A percentile compares a stretch with the other conserved stretches of the same genome.
Conservation (phyloP, 768 basidiomycete genomes). For the Ramaria sp. region DNA sequence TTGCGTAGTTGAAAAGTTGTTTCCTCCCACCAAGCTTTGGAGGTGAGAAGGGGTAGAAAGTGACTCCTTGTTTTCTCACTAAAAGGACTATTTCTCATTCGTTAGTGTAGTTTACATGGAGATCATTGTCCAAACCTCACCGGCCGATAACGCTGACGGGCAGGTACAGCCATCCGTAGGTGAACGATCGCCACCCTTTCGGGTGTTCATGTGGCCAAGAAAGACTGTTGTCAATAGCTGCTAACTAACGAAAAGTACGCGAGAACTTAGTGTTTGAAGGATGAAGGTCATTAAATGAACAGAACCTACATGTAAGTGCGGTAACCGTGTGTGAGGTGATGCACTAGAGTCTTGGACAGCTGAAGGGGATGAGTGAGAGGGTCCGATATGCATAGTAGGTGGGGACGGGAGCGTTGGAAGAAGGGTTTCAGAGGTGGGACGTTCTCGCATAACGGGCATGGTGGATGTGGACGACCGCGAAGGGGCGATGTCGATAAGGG, state of each 20-base stretch:
- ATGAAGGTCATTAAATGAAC: not conserved
- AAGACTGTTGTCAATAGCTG: constrained; percentile 88
- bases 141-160: constrained; percentile 78
- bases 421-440: constrained; percentile 19
- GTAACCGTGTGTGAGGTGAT: constrained; percentile 30
- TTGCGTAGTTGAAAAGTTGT: constrained; percentile 70
- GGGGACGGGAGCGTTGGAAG: not conserved
- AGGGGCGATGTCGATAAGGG: constrained; percentile 70
- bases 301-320: constrained; percentile 53
- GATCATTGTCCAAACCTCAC: constrained; percentile 9
- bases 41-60: constrained; percentile 73
- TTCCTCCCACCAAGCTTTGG: constrained; percentile 85
- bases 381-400: constrained; percentile 4
- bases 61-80: constrained; percentile 72
- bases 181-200: constrained; percentile 63
- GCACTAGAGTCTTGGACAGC: constrained; percentile 2
- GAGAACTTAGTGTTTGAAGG: not conserved
- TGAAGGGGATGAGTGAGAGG: constrained; percentile 9
- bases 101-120: not conserved
- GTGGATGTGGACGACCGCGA: constrained; percentile 49
- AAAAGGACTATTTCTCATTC: constrained; percentile 40
- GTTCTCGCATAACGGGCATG: constrained; percentile 67
- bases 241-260: constrained; percentile 30
- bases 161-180: constrained; percentile 82
- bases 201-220: constrained; percentile 91